These are phyloP conservation scores for Penicillium sp. DNA, from an alignment of 2,329 filamentous ascomycete species.

Conservation along the genomic window DNA sequence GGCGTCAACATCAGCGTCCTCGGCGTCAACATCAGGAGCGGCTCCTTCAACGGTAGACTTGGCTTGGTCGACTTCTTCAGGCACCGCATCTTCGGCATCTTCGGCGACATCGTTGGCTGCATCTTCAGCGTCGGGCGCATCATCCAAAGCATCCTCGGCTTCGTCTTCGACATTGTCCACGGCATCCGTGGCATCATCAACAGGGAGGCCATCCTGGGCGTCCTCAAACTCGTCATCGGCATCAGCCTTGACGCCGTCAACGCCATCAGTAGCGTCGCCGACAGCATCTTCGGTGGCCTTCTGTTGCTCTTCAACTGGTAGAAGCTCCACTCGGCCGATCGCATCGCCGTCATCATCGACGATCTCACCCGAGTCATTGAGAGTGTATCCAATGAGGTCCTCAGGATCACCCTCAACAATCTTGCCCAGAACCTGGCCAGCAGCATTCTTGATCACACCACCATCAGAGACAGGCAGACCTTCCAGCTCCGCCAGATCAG, in stretches of 20 bases:
- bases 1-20: slow-evolving; percentile 20
- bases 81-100: slow-evolving; percentile 19
- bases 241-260: slow-evolving; percentile 41
- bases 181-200: not conserved
- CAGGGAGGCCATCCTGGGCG: slow-evolving; percentile 1
- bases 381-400: slow-evolving; percentile 41
- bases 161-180: slow-evolving; percentile 22
- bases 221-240: slow-evolving; percentile 5
- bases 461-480: slow-evolving; percentile 52
- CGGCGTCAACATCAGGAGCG: slow-evolving; percentile 11
- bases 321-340: slow-evolving; percentile 33
- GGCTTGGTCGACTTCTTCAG: not conserved
- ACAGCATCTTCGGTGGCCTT: slow-evolving; percentile 43
- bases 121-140: slow-evolving; percentile 13
- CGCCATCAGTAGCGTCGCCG: slow-evolving; percentile 49
- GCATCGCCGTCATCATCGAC: slow-evolving; percentile 42
- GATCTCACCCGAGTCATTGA: slow-evolving; percentile 44
- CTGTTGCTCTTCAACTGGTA: slow-evolving; percentile 29
- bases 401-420: slow-evolving; percentile 44
- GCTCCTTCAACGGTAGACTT: not conserved
- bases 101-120: slow-evolving; percentile 13
- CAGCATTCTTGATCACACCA: slow-evolving; percentile 52
- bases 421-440: slow-evolving; percentile 40
- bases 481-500: slow-evolving; percentile 36
- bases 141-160: slow-evolving; percentile 32